Conservation (phyloP, 2,329 filamentous ascomycete species). For the Monilinia aucupariae region DNA sequence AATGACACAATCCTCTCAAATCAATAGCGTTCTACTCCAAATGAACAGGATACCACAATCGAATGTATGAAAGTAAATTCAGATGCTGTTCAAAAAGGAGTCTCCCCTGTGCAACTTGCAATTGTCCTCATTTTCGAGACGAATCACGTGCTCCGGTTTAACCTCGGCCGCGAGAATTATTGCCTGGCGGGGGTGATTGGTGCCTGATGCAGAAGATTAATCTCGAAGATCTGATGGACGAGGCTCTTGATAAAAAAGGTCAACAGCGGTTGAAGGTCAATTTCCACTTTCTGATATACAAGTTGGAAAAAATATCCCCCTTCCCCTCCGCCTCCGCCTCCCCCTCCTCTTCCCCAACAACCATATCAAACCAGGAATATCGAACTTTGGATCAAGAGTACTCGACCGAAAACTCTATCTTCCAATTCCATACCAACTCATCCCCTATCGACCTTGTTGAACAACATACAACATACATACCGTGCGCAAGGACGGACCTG, state of each 20-base stretch:
- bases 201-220: slow-evolving; percentile 16
- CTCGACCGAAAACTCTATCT: background rate
- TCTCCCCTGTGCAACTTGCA: too few relatives aligned
- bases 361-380: background rate
- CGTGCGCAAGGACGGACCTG: slow-evolving; percentile 10
- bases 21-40: background rate
- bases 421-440: background rate
- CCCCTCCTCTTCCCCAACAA: background rate
- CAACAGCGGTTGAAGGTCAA: background rate
- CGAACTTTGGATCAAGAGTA: background rate
- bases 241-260: slow-evolving; percentile 11
- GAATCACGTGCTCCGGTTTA: background rate
- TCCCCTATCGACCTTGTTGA: slow-evolving; percentile 4
- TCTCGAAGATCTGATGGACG: slow-evolving; percentile 7
- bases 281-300: background rate
- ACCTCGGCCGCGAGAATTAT: background rate
- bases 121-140: background rate
- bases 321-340: too few relatives aligned
- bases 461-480: background rate
- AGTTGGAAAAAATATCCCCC: background rate
- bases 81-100: too few relatives aligned
- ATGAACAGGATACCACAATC: background rate
- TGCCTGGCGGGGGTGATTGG: slow-evolving; percentile 12
- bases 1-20: background rate
- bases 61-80: background rate